These are phyloP conservation scores for Colletotrichum higginsianum DNA, from an alignment of 2,329 filamentous ascomycete species.

Conservation along the genomic window DNA sequence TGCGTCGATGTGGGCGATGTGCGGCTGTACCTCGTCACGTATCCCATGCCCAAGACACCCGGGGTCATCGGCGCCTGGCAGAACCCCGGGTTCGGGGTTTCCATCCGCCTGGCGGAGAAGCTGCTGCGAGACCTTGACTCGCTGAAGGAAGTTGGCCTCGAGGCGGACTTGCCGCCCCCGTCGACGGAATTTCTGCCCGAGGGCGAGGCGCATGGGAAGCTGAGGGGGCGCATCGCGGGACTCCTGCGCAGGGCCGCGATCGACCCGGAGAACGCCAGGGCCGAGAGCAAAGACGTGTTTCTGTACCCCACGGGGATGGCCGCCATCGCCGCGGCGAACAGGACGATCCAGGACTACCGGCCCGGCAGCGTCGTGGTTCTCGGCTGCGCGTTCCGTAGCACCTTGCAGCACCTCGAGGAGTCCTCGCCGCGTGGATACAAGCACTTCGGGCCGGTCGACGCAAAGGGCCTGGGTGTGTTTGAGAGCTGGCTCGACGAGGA, in stretches of 20 bases:
- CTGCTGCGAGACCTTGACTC: constrained; percentile 55
- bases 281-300: constrained; percentile 61
- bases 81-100: constrained; percentile 62
- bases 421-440: constrained; percentile 60
- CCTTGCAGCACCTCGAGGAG: constrained; percentile 62
- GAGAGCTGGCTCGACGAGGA: constrained; percentile 61
- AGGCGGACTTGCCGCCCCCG: constrained; percentile 48
- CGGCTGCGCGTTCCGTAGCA: constrained; percentile 67
- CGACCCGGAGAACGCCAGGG: constrained; percentile 46
- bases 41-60: constrained; percentile 52
- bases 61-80: constrained; percentile 62
- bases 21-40: constrained; percentile 61
- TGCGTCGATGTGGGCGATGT: constrained; percentile 59
- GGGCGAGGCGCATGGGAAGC: constrained; percentile 52
- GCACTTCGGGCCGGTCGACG: constrained; percentile 63
- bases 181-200: constrained; percentile 58
- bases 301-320: constrained; percentile 71
- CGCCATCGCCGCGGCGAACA: constrained; percentile 61
- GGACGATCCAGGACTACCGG: constrained; percentile 53
- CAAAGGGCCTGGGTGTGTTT: constrained; percentile 58
- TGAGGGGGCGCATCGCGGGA: constrained; percentile 58
- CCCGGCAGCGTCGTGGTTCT: constrained; percentile 59
- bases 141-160: constrained; percentile 53
- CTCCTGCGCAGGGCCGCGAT: constrained; percentile 59
- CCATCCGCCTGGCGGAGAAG: constrained; percentile 61